Evolutionary conservation across 306 rosid genomes (phyloP), one percentile per base, ranked within the genome.

Genomic region (Gynostemma pentaphyllum): DNA sequence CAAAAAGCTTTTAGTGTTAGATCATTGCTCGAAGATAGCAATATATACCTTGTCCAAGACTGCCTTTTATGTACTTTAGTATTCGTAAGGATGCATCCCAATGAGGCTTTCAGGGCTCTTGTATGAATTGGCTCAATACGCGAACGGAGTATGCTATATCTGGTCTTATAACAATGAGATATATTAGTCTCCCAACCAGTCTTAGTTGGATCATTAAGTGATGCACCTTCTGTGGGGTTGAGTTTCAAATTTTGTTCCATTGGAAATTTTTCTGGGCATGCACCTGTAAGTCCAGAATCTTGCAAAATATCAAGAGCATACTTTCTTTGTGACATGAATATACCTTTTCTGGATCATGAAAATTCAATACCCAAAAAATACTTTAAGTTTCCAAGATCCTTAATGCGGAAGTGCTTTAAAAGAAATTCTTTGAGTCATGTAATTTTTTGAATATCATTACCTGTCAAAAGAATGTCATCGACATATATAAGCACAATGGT

Each of bases 181-280:
- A 46, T 40, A 64, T 46, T 6, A 45, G 18, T 32, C n/a, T 45
- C 10, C 69, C 57, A 12, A 46, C 57, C 12, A 46, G 1, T 49
- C 32, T 13, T 27, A 11, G 30, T 68, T 18, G 66, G 56, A 18
- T 55, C 66, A 40, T 68, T 55, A 0, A 68, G 39, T 2, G 55
- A 44, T 54, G 16, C 72, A 41, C 56, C n/a, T 40, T 55, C 23
- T 26, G 56, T 44, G 7, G 42, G 32, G 9, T 53, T 68, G 32
- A 45, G 45, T 18, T 48, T 64, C 11, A 46, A 19, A 45, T 64
- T 46, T 13, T 64, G 32, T 5, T 64, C 22, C 57, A 30, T 64
- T 12, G 18, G 57, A 30, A 64, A 28, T 4, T 19, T 18, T 2
- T 46, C 10, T 11, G 30, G 41, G 4, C 21, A 1, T 5, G 57